phyloP scores from a whole-genome alignment of 140 eudicot genomes.

The Erigeron philadelphicus region DNA sequence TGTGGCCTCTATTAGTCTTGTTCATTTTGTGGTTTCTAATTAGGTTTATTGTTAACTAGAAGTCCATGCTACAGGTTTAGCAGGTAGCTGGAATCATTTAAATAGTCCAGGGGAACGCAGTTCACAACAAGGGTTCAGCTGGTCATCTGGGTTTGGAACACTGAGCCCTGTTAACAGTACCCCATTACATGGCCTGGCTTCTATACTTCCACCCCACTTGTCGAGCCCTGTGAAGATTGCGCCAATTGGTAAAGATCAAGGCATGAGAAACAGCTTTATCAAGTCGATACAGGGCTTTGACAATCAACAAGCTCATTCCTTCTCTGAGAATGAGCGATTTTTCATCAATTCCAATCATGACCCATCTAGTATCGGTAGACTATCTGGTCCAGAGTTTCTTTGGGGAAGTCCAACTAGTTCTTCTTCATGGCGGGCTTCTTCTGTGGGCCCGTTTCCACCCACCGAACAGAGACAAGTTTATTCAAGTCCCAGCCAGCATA shows the following conservation, averaged over 20 bases:
- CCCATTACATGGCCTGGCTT: slow-evolving; percentile 58
- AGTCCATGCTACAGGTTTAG: slow-evolving; percentile 3
- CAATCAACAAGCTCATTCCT: slow-evolving; percentile 48
- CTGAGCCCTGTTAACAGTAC: slow-evolving; percentile 60
- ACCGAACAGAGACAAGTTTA: slow-evolving; percentile 24
- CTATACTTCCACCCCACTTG: slow-evolving; percentile 58
- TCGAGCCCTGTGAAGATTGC: slow-evolving; percentile 68
- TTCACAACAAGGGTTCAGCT: slow-evolving; percentile 53
- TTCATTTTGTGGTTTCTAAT: slow-evolving; percentile 1
- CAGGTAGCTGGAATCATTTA: slow-evolving; percentile 71
- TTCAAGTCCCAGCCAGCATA: slow-evolving; percentile 45
- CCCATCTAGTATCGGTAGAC: slow-evolving; percentile 56
- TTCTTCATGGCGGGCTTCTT: slow-evolving; percentile 58
- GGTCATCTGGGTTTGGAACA: slow-evolving; percentile 57
- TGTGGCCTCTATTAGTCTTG: neutral
- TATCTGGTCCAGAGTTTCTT: slow-evolving; percentile 86
- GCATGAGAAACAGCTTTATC: slow-evolving; percentile 25
- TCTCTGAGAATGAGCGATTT: slow-evolving; percentile 43
- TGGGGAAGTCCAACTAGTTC: slow-evolving; percentile 88
- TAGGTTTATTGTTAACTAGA: neutral
- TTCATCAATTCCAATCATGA: slow-evolving; percentile 46
- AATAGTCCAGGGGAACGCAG: slow-evolving; percentile 74
- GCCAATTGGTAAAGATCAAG: slow-evolving; percentile 74
- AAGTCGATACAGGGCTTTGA: slow-evolving; percentile 36
- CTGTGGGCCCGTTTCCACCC: slow-evolving; percentile 38